Evolutionary conservation across 352 stramenopile species (phyloP), one percentile per base, ranked within the genome.

Genomic region (Phytophthora sp.): DNA sequence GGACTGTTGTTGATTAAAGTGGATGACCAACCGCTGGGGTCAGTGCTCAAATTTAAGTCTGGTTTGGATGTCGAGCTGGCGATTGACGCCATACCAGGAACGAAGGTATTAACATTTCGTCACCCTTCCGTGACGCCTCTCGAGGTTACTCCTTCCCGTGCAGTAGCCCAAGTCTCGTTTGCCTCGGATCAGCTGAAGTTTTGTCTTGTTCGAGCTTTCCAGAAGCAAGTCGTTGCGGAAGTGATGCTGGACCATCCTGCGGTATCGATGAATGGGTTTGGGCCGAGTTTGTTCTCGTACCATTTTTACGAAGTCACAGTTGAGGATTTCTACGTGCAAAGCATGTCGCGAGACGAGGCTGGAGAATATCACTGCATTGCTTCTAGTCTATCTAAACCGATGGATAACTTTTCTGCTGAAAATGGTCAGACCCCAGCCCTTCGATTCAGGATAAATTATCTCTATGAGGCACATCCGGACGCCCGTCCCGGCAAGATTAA

Each of bases 291-390:
- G 13, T 96, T 95, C 51, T 86, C 81, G 16, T 96, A 86, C 31
- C 89, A 96, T 62, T 73, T 77, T 12, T 96, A 95, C 52, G 76
- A 89, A 21, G 49, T 92, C 9, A 52, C 72, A 26, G 80, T 91
- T 18, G 57, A 59, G 11, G 84, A 90, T 16, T 96, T 94, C 71
- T 96, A 84, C 50, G 56, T 95, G 7, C 86, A 95, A 63, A 93
- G 86, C 30, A 86, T 84, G 51, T 59, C 78, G 6, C 78, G 62
- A 45, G 56, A 76, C 1, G 45, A 78, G 8, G 52, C 73, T 1
- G 52, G 55, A 36, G 71, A 60, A 12, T 90, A 80, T 46, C 69
- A 91, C 33, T 96, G 88, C 20, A 86, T 96, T 51, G 82, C 83
- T 36, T 95, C 86, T 13, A 96, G 88, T 50, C 76, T 96, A 24